Percentiles rank a stretch among this genome's conserved stretches.
phyloP scores from a whole-genome alignment of 805 yeast genomes.

The Candida chauliodis region DNA sequence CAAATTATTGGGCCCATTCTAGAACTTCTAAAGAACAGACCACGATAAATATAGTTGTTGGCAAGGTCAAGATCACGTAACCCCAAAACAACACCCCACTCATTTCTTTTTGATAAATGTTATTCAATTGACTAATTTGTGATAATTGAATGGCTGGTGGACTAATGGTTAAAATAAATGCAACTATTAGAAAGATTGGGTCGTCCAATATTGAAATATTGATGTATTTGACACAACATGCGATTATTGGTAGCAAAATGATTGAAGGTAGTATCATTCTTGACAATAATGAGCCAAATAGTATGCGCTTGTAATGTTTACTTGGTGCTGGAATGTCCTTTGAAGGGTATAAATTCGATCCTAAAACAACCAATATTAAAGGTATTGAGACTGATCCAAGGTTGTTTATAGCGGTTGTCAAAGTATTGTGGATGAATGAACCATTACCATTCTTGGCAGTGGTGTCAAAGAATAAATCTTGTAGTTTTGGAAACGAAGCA shows the following conservation, averaged over 20 bases:
- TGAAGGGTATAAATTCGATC: constrained; percentile 73
- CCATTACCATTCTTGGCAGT: constrained; percentile 10
- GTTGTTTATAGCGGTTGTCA: constrained; percentile 60
- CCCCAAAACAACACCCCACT: constrained; percentile 82
- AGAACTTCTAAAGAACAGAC: constrained; percentile 61
- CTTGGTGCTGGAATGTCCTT: constrained; percentile 65
- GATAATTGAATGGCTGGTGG: constrained; percentile 85
- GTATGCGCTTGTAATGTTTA: constrained; percentile 56
- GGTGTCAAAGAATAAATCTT: constrained; percentile 50
- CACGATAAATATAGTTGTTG: constrained; percentile 70
- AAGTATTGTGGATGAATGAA: constrained; percentile 64
- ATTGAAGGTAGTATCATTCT: constrained; percentile 78
- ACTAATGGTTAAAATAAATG: constrained; percentile 69
- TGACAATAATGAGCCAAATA: constrained; percentile 66
- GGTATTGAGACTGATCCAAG: constrained; percentile 78
- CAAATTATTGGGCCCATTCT: constrained; percentile 40
- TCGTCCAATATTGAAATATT: constrained; percentile 70
- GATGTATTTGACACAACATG: constrained; percentile 59
- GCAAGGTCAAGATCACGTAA: constrained; percentile 69
- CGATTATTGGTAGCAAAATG: constrained; percentile 62
- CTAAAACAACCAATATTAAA: constrained; percentile 67
- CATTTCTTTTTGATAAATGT: constrained; percentile 76
- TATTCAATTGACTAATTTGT: constrained; percentile 75
- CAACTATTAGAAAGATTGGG: constrained; percentile 75
- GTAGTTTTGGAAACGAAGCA: constrained; percentile 61